Evolutionary conservation across 2,329 filamentous ascomycete genomes (phyloP).

Genomic region (Zymoseptoria ardabiliae): DNA sequence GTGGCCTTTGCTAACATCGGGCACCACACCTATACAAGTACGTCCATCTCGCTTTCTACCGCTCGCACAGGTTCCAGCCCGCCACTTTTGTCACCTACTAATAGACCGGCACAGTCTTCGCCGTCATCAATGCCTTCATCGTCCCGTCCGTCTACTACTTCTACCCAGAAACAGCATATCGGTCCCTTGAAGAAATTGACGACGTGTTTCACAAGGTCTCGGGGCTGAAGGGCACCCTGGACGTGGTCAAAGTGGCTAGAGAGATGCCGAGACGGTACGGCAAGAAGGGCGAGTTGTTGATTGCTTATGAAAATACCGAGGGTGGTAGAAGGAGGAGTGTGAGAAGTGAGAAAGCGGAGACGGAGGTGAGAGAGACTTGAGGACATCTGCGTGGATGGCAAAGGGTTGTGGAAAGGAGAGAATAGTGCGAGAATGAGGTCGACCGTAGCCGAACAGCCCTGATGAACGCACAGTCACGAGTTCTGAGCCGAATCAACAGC

Average conservation of each 20-base stretch:
- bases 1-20: slow-evolving; percentile 50
- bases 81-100: background rate
- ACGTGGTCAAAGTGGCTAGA: slow-evolving; percentile 45
- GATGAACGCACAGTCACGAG: too few relatives aligned
- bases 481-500: too few relatives aligned
- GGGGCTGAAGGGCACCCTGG: slow-evolving; percentile 47
- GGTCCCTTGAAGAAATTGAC: slow-evolving; percentile 61
- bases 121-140: slow-evolving; percentile 57
- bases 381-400: too few relatives aligned
- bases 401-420: too few relatives aligned
- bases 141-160: slow-evolving; percentile 38
- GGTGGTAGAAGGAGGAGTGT: slow-evolving; percentile 11
- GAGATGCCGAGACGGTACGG: slow-evolving; percentile 50
- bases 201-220: slow-evolving; percentile 37
- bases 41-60: background rate
- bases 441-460: too few relatives aligned
- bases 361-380: background rate
- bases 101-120: slow-evolving; percentile 38
- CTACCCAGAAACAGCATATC: slow-evolving; percentile 54
- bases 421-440: too few relatives aligned
- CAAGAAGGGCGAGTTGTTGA: slow-evolving; percentile 51
- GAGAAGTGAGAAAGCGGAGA: background rate
- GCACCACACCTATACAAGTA: slow-evolving; percentile 53
- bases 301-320: slow-evolving; percentile 42
- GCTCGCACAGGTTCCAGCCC: background rate